Percentiles rank a stretch among this genome's conserved stretches.
phyloP scores from a whole-genome alignment of 2,329 filamentous ascomycete species.

The Colletotrichum lentis region DNA sequence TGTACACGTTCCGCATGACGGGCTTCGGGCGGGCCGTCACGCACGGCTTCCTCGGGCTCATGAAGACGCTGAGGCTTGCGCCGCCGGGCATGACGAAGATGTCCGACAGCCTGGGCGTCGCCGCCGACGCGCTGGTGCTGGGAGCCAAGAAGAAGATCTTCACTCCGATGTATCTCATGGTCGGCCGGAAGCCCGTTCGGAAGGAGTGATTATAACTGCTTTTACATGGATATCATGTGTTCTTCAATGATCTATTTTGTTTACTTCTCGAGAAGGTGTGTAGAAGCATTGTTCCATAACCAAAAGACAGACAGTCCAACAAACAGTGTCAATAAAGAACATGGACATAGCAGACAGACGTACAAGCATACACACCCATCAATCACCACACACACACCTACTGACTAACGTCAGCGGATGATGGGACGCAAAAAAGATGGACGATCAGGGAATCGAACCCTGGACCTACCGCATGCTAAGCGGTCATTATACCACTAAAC shows the following conservation, averaged over 20 bases:
- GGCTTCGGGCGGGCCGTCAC: conserved; percentile 75
- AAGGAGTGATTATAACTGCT: neutral
- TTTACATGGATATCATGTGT: too few species aligned
- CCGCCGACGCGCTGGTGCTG: conserved; percentile 81
- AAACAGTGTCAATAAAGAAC: too few species aligned
- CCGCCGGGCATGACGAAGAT: conserved; percentile 86
- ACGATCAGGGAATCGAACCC: conserved; percentile 37
- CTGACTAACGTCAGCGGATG: too few species aligned
- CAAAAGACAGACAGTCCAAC: too few species aligned
- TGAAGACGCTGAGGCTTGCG: conserved; percentile 76
- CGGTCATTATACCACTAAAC: conserved; percentile 38
- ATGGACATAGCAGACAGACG: neutral
- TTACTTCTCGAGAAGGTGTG: too few species aligned
- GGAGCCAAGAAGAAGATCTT: conserved; percentile 86
- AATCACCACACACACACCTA: too few species aligned
- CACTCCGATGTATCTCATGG: conserved; percentile 96
- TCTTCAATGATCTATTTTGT: too few species aligned
- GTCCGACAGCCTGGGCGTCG: conserved; percentile 79
- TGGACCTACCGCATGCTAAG: conserved; percentile 37
- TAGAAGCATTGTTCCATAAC: too few species aligned
- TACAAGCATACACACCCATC: too few species aligned
- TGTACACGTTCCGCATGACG: conserved; percentile 85
- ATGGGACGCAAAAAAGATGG: conserved; percentile 24
- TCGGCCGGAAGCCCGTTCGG: conserved; percentile 76
- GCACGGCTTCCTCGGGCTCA: conserved; percentile 74